Base-by-base conservation (phyloP, 176 grass and related monocot species). In the Eremochloa ophiuroides region DNA sequence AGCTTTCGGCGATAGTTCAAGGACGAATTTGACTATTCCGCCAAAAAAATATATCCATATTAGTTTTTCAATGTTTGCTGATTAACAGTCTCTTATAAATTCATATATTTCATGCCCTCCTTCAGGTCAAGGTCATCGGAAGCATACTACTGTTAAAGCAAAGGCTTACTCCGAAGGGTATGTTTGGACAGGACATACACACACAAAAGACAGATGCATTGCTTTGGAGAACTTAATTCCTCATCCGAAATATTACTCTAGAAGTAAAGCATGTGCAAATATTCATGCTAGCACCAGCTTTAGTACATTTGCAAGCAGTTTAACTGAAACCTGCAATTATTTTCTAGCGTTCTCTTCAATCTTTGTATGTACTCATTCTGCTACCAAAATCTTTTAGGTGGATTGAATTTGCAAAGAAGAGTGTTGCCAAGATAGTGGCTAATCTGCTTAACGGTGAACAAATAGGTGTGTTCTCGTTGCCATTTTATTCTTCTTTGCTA, bases 381-480 rank as follows among this genome's bases (percentile, higher is more conserved):
- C 28, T 81, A 8, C 70, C 79, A n/a, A 72, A 34, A 83, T 80
- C 10, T 76, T 94, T 16, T 84, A 95, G 95, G 78, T 98, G 95
- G 95, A 89, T 98, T 73, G 95, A 98, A 66, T 98, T 95, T 85
- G 48, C 86, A 13, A 98, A 95, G 84, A 98, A 81, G 91, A 93
- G 78, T 47, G 84, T 88, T 72, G 95, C 95, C 44, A 98, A 95
- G 80, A 95, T 84, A 80, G 92, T 98, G 79, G 88, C 86, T 55
- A 93, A 89, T 86, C 43, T 98, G 63, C 92, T 98, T 75, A 98
- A 95, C 41, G 91, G 93, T 76, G 92, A 98, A 93, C 92, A 98
- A 75, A 98, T 93, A 84, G 95, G 95, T 98, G 79, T 40, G 40
- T 85, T 63, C 71, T 88, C 6, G 35, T 17, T 62, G 17, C 42